Base-by-base conservation (phyloP, 2,329 filamentous ascomycete species). In the Aspergillus unguis region DNA sequence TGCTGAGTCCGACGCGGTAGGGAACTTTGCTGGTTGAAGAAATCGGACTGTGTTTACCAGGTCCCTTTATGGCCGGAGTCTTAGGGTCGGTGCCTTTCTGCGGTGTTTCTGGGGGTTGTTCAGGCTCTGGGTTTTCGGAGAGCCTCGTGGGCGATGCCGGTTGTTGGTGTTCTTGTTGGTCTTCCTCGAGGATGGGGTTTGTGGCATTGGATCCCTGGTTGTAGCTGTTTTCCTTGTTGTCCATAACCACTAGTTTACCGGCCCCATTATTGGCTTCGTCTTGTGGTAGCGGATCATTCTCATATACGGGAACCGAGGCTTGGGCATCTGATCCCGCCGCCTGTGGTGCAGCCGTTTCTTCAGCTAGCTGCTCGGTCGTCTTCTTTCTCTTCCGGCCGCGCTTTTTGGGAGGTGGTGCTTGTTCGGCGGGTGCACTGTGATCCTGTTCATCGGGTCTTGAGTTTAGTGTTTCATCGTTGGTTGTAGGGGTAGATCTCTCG, bases 1-100 rank as follows among this genome's bases (percentile, higher is more conserved):
- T 76, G 61, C 77, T 80, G 53, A 80, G 60, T 2, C 78, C 78
- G 4, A 80, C 77, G 0, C 78, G 70, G 44, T 72, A 74, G 2
- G 71, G 67, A 4, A 74, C 69, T 50, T 70, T 72, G 48, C 66
- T 67, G 41, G 66, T 71, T 40, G 63, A 65, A 29, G 66, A 64
- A 26, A 72, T 73, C 1, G 74, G 73, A 40, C 72, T 75, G 47
- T 75, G 73, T 52, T 71, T 74, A 10, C 62, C 56, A 8, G 70
- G 67, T 3, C 67, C 68, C 47, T 69, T 69, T 31, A 17, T 28
- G 54, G 56, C 38, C 52, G 41, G 42, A 27, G 42, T 54, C 48
- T 48, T 37, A 48, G 44, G 48, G 23, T 44, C 46, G 3, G 45
- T 48, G 9, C 37, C 27, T 33, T 60, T 60, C 44, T 52, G 53